These are phyloP conservation scores for Phaffomyces thermotolerans DNA, from an alignment of 805 yeast species.

Conservation along the genomic window DNA sequence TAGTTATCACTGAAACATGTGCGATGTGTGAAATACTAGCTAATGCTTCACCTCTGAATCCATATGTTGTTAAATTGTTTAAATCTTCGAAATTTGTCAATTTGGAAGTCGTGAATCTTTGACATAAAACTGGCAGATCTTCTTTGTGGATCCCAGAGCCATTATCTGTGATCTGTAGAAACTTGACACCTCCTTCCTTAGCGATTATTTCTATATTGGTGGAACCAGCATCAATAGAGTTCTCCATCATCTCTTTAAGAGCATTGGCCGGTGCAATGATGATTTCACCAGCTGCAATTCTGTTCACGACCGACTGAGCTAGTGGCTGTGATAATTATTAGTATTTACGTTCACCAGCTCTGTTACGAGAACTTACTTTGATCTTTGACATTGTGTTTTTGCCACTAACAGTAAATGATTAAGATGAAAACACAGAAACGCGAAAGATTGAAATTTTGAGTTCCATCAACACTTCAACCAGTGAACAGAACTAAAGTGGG, in stretches of 20 bases:
- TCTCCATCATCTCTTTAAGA: slow-evolving; percentile 85
- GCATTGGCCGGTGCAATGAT: slow-evolving; percentile 93
- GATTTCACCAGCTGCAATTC: slow-evolving; percentile 96
- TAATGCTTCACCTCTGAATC: slow-evolving; percentile 94
- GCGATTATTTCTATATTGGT: slow-evolving; percentile 68
- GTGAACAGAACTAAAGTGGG: neutral
- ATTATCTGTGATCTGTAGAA: slow-evolving; percentile 83
- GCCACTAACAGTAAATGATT: neutral
- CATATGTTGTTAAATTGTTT: slow-evolving; percentile 65
- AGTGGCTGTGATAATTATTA: slow-evolving; percentile 31
- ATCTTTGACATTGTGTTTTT: neutral
- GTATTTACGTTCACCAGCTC: too few relatives aligned
- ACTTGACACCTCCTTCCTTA: slow-evolving; percentile 88
- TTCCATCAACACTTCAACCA: neutral
- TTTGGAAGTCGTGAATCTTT: slow-evolving; percentile 90
- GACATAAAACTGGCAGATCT: slow-evolving; percentile 77
- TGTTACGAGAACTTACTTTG: too few relatives aligned
- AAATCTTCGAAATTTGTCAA: slow-evolving; percentile 69
- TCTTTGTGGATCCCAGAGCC: slow-evolving; percentile 73
- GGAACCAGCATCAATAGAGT: slow-evolving; percentile 81
- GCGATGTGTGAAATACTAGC: slow-evolving; percentile 92
- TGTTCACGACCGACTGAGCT: slow-evolving; percentile 69
- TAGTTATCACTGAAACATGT: slow-evolving; percentile 72
- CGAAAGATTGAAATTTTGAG: neutral
- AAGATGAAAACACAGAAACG: neutral